Conservation (phyloP, 306 rosid species). For the Rubus idaeus region DNA sequence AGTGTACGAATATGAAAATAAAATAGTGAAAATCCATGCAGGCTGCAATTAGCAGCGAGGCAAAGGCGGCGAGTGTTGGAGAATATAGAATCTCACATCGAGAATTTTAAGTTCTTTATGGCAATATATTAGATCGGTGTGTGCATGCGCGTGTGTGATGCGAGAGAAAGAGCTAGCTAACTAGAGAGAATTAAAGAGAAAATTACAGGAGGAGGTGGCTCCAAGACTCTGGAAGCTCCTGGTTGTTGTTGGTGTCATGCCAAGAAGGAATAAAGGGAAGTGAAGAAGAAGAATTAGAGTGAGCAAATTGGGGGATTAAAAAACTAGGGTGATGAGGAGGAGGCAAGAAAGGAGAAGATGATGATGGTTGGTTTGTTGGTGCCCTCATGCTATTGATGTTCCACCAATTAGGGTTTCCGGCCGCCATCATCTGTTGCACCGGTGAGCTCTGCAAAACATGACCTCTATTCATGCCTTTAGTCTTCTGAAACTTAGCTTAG, state of each 20-base stretch:
- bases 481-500: not conserved
- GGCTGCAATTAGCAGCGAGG: not conserved
- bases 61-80: not conserved
- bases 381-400: slow-evolving; percentile 67
- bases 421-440: slow-evolving; percentile 85
- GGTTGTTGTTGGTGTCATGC: slow-evolving; percentile 50
- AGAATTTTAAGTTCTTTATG: not conserved
- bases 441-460: slow-evolving; percentile 69
- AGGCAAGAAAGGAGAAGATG: slow-evolving; percentile 57
- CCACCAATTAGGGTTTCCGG: slow-evolving; percentile 97
- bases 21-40: not conserved
- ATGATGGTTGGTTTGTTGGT: slow-evolving; percentile 17
- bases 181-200: slow-evolving; percentile 8
- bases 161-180: not conserved
- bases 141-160: not conserved
- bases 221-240: slow-evolving; percentile 81
- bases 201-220: slow-evolving; percentile 83
- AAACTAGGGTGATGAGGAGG: slow-evolving; percentile 35
- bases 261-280: slow-evolving; percentile 54
- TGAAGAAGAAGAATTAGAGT: slow-evolving; percentile 32
- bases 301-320: slow-evolving; percentile 26
- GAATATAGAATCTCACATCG: not conserved
- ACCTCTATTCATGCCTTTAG: slow-evolving; percentile 67
- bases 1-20: not conserved
- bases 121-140: not conserved